These are phyloP conservation scores for Monosporozyma solicola DNA, from an alignment of 805 yeast species.

Conservation along the genomic window DNA sequence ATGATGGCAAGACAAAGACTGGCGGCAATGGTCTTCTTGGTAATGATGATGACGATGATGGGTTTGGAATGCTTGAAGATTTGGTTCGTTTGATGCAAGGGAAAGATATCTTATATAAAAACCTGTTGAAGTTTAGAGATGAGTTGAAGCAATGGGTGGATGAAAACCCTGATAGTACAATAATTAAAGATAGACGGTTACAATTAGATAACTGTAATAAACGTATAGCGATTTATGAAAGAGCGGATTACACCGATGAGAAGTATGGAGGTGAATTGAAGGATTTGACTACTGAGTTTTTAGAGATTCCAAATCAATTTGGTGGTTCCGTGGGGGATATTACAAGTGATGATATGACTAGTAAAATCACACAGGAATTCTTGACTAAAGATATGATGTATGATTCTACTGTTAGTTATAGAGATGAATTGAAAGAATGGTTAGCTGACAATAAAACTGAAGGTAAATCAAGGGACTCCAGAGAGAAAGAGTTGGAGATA, in stretches of 20 bases:
- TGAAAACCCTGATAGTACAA: not conserved
- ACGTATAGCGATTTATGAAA: constrained; percentile 61
- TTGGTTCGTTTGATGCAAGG: not conserved
- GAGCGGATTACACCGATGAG: constrained; percentile 38
- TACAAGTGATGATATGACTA: not conserved
- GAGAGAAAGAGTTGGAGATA: not conserved
- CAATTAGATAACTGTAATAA: constrained; percentile 56
- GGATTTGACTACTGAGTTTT: constrained; percentile 3
- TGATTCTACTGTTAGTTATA: not conserved
- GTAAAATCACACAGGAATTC: not conserved
- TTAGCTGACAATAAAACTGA: not conserved
- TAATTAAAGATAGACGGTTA: constrained; percentile 34
- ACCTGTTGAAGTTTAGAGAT: not conserved
- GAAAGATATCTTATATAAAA: not conserved
- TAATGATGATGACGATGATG: constrained; percentile 47
- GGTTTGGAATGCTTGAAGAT: not conserved
- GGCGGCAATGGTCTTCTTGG: not conserved
- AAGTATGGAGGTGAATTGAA: constrained; percentile 17
- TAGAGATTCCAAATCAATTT: not conserved
- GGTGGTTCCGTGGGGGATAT: not conserved
- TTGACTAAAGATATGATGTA: constrained; percentile 1
- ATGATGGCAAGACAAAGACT: constrained; percentile 6
- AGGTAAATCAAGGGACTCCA: not conserved
- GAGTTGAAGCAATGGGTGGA: not conserved
- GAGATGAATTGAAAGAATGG: not conserved